These are phyloP conservation scores for Stellera chamaejasme DNA, from an alignment of 345 rosid species.

Conservation along the genomic window DNA sequence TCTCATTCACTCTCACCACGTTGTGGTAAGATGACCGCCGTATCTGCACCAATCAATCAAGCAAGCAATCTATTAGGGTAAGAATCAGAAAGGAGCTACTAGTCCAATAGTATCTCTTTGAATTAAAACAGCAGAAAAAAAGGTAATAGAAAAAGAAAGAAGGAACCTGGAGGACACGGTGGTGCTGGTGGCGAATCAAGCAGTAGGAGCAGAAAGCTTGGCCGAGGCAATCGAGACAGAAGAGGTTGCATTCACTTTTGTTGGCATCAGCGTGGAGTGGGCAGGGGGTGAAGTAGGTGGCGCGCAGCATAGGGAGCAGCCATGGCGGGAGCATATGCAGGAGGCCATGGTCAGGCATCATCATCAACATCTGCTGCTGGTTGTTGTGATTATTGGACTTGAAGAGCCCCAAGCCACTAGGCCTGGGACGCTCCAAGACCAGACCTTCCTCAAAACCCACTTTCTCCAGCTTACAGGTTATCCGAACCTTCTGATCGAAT, in stretches of 20 bases:
- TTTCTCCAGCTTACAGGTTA: slow-evolving; percentile 14
- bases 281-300: slow-evolving; percentile 67
- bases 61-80: background rate
- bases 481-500: too few relatives aligned
- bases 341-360: background rate
- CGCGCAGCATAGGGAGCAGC: slow-evolving; percentile 66
- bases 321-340: slow-evolving; percentile 53
- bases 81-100: too few relatives aligned
- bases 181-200: slow-evolving; percentile 49
- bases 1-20: slow-evolving; percentile 88
- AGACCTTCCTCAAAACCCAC: slow-evolving; percentile 17
- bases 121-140: too few relatives aligned
- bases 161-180: slow-evolving; percentile 69
- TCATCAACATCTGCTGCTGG: slow-evolving; percentile 43
- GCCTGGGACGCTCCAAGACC: slow-evolving; percentile 9
- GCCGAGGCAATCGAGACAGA: slow-evolving; percentile 69
- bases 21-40: slow-evolving; percentile 91
- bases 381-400: slow-evolving; percentile 25
- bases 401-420: slow-evolving; percentile 21
- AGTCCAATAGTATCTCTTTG: too few relatives aligned
- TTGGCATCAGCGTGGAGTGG: slow-evolving; percentile 48
- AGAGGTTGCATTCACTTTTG: slow-evolving; percentile 84
- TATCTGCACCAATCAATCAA: slow-evolving; percentile 40
- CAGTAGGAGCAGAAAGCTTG: slow-evolving; percentile 73
- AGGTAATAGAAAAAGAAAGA: too few relatives aligned